Base-by-base conservation (phyloP, 2,329 filamentous ascomycete genomes). In the Aulographum hederae region DNA sequence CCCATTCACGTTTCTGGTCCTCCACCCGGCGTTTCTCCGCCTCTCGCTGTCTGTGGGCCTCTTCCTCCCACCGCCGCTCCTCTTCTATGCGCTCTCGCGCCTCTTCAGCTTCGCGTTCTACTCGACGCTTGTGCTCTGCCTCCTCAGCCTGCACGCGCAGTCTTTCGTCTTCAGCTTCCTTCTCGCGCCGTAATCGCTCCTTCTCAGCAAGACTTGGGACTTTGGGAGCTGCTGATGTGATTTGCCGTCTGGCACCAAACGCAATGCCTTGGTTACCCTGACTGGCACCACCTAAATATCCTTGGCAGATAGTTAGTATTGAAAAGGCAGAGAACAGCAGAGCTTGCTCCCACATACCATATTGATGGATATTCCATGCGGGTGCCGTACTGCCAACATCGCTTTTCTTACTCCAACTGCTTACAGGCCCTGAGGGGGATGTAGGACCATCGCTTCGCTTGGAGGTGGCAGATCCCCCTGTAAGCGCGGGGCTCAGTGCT, bases 281-380 rank as follows among this genome's bases (percentile, higher is more conserved):
- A 46, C 81, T 94, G 17, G 89, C 89, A 30, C 89, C 89, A 35
- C 89, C 89, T 78, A 95, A 89, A 54, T 94, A 98, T 5, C 89
- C 53, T 37, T 17, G 5, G 19, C 31, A 15, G n/a, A n/a, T 11
- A 15, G 10, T 10, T 8, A 15, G 10, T 10, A 29, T 11, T 29
- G 27, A 29, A n/a, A n/a, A n/a, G n/a, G n/a, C 27, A 8, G 21
- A 25, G 10, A 31, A 10, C 6, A 6, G 29, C 14, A 33, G 17
- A 11, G 13, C 6, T n/a, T 8, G 15, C 10, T 11, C 28, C 10
- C 4, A 19, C 17, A 15, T 26, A 28, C 38, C 85, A 49, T 98
- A 98, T 50, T 98, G 89, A 35, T 85, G 78, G 43, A 95, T 95
- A 50, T 95, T 98, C 89, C 89, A 98, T 2, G 89, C 89, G 0